Evolutionary conservation across 169 alveolate species (phyloP).

Genomic region (Plasmodium adleri): DNA sequence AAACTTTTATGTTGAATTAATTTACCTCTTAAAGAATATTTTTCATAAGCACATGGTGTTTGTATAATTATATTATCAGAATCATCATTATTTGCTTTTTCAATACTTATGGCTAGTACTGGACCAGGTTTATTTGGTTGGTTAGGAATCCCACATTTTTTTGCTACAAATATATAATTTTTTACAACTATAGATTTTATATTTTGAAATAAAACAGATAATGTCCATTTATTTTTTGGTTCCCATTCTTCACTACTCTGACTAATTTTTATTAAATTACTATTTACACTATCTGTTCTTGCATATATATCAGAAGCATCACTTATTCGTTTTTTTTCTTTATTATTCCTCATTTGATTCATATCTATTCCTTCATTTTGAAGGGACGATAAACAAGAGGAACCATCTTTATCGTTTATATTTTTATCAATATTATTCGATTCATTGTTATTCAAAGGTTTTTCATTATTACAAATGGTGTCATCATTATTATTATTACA

Average conservation of each 20-base stretch:
- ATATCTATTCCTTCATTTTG: background rate
- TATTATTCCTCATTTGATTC: background rate
- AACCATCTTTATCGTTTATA: background rate
- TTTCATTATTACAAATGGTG: background rate
- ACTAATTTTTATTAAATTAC: constrained; percentile 46
- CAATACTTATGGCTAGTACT: constrained; percentile 64
- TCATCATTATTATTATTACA: background rate
- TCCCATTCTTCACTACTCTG: constrained; percentile 71
- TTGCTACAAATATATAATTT: constrained; percentile 71
- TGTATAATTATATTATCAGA: constrained; percentile 39
- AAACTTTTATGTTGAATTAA: constrained; percentile 82
- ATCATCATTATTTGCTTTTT: constrained; percentile 22
- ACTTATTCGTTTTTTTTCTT: constrained; percentile 2
- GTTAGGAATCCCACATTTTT: constrained; percentile 64
- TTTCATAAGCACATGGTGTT: constrained; percentile 77
- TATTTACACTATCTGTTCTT: constrained; percentile 41
- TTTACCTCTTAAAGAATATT: constrained; percentile 57
- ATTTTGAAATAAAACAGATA: constrained; percentile 54
- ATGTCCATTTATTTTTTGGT: constrained; percentile 58
- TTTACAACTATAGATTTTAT: constrained; percentile 60
- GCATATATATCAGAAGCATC: constrained; percentile 2
- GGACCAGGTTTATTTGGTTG: constrained; percentile 78
- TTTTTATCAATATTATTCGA: background rate
- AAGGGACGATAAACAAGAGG: background rate
- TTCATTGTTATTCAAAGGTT: background rate